Percentiles rank a stretch among this genome's conserved stretches.
These are phyloP conservation scores for Sporothrix brunneoviolacea DNA, from an alignment of 2,329 filamentous ascomycete species.

Conservation along the genomic window DNA sequence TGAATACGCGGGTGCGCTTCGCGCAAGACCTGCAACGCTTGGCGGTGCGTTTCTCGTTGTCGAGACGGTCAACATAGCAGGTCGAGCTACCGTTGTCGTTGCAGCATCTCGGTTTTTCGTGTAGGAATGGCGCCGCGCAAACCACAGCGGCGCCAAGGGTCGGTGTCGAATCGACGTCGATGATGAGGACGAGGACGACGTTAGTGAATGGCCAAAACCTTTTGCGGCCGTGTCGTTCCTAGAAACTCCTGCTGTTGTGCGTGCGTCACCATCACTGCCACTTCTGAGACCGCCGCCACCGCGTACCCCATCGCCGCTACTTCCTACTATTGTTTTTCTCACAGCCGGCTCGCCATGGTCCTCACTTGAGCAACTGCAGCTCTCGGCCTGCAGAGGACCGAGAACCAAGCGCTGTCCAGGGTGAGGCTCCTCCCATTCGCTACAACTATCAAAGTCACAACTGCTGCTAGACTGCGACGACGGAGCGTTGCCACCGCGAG, in stretches of 20 bases:
- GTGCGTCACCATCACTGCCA: neutral
- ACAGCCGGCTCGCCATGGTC: neutral
- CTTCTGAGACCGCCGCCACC: slow-evolving; percentile 10
- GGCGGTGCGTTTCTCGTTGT: neutral
- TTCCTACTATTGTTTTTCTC: neutral
- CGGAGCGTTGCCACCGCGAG: neutral
- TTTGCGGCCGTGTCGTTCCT: slow-evolving; percentile 43
- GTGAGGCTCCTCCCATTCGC: slow-evolving; percentile 40
- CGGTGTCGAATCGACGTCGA: neutral
- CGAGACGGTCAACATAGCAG: neutral
- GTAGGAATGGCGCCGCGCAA: neutral
- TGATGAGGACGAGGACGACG: slow-evolving; percentile 10
- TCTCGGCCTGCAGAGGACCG: slow-evolving; percentile 18
- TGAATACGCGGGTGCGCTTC: neutral
- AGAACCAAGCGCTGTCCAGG: slow-evolving; percentile 34
- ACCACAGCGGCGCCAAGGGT: neutral
- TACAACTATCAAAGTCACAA: neutral
- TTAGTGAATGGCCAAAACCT: slow-evolving; percentile 23
- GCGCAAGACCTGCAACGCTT: neutral
- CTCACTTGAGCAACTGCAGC: neutral
- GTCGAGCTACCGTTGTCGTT: neutral
- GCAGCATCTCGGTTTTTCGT: neutral
- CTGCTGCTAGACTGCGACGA: neutral
- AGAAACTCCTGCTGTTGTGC: slow-evolving; percentile 5
- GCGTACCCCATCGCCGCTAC: neutral